Conservation (phyloP, 2,329 filamentous ascomycete species). For the Aspergillus texensis region DNA sequence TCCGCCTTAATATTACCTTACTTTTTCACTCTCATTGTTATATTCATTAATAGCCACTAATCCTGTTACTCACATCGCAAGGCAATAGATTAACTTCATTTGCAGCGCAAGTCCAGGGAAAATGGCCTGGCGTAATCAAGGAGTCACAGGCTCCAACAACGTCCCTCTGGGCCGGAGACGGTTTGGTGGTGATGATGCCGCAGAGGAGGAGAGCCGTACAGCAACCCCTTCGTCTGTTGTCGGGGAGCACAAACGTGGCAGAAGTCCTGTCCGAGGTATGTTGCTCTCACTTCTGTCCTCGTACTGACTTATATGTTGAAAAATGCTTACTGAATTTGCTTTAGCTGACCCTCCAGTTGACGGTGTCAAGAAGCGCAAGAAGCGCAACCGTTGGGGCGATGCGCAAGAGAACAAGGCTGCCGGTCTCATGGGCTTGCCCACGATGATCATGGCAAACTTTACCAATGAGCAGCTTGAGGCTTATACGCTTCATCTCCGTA, state of each 20-base stretch:
- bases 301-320: neutral
- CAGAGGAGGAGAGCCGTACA: constrained; percentile 48
- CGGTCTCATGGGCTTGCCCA: constrained; percentile 94
- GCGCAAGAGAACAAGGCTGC: constrained; percentile 98
- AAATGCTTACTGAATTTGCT: constrained; percentile 29
- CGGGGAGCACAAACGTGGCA: constrained; percentile 75
- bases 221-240: constrained; percentile 48
- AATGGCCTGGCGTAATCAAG: constrained; percentile 70
- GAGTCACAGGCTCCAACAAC: constrained; percentile 97
- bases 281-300: constrained; percentile 19
- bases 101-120: constrained; percentile 5
- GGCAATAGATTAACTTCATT: constrained; percentile 12
- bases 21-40: neutral
- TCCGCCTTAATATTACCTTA: neutral
- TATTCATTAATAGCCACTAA: constrained; percentile 1
- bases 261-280: constrained; percentile 82
- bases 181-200: constrained; percentile 68
- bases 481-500: constrained; percentile 92
- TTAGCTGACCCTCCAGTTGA: constrained; percentile 61
- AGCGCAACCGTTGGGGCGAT: constrained; percentile 98
- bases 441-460: constrained; percentile 96
- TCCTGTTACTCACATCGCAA: neutral
- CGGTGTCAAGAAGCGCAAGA: constrained; percentile 87
- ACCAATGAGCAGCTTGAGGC: constrained; percentile 97
- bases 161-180: constrained; percentile 88